A percentile compares a stretch with the other conserved stretches of the same genome.
phyloP scores from a whole-genome alignment of 305 asterid species.

The Nicotiana rustica region DNA sequence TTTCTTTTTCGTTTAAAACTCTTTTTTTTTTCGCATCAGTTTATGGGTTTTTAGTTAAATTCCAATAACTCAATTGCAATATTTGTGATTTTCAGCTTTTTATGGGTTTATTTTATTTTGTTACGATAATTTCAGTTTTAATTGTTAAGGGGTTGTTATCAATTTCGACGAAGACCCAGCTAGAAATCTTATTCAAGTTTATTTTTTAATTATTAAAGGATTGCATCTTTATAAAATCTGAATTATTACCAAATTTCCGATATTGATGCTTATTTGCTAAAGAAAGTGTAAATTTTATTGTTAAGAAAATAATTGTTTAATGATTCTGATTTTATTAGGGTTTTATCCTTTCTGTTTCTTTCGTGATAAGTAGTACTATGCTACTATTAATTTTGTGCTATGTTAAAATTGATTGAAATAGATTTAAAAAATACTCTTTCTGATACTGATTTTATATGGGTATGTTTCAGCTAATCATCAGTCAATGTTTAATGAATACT shows the following conservation, averaged over 20 bases:
- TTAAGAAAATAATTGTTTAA: not conserved
- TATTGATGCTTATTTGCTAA: not conserved
- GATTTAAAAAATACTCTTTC: too few relatives aligned
- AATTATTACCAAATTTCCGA: not conserved
- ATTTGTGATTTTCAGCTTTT: not conserved
- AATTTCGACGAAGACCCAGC: not conserved
- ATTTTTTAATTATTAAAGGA: not conserved
- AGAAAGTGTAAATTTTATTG: not conserved
- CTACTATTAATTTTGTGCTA: too few relatives aligned
- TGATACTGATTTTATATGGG: not conserved
- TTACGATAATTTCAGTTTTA: not conserved
- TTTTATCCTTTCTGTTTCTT: not conserved
- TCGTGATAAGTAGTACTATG: not conserved
- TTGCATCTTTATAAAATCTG: not conserved
- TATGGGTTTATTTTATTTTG: not conserved
- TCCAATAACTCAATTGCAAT: not conserved
- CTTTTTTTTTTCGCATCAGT: too few relatives aligned
- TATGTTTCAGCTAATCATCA: conserved; percentile 54
- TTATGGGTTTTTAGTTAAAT: not conserved
- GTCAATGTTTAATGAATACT: conserved; percentile 61
- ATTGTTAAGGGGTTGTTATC: not conserved
- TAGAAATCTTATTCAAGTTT: not conserved
- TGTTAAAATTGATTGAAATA: not conserved
- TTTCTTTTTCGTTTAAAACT: not conserved
- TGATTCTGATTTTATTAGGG: not conserved